phyloP scores from a whole-genome alignment of 2,329 filamentous ascomycete genomes.

The Paraphoma sp. region DNA sequence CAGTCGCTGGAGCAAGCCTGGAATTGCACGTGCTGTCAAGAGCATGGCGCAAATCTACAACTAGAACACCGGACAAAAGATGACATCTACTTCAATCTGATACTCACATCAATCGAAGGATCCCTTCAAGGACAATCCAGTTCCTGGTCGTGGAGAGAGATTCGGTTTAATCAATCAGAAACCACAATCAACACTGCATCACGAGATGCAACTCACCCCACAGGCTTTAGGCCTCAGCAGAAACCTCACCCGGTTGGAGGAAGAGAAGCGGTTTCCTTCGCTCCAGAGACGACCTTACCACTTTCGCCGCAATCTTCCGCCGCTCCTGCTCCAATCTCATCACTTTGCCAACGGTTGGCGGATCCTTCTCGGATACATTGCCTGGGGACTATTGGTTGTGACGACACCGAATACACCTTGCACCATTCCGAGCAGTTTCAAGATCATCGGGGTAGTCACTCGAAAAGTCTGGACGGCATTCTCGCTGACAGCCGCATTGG shows the following conservation, averaged over 20 bases:
- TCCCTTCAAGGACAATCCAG: neutral
- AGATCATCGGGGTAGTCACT: neutral
- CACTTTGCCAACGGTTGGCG: too few relatives aligned
- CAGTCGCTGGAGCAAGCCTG: constrained; percentile 24
- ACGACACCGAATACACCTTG: too few relatives aligned
- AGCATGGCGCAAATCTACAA: constrained; percentile 27
- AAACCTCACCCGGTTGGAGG: neutral
- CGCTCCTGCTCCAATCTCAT: too few relatives aligned
- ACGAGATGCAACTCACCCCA: neutral
- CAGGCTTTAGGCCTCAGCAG: neutral
- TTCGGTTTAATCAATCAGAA: neutral
- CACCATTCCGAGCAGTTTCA: too few relatives aligned
- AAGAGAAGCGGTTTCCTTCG: too few relatives aligned
- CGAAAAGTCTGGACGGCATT: constrained; percentile 12
- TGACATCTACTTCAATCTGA: constrained; percentile 23
- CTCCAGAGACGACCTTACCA: too few relatives aligned
- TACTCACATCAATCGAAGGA: constrained; percentile 5
- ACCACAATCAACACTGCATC: neutral
- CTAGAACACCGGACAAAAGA: constrained; percentile 27
- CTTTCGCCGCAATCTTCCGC: too few relatives aligned
- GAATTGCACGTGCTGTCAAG: constrained; percentile 25
- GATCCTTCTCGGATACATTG: too few relatives aligned
- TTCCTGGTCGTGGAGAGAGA: constrained; percentile 16
- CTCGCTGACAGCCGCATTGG: constrained; percentile 5
- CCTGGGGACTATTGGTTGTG: too few relatives aligned